Percentiles rank a stretch among this genome's conserved stretches.
phyloP scores from a whole-genome alignment of 208 protist genomes.

The Wallacemonas sp. region DNA sequence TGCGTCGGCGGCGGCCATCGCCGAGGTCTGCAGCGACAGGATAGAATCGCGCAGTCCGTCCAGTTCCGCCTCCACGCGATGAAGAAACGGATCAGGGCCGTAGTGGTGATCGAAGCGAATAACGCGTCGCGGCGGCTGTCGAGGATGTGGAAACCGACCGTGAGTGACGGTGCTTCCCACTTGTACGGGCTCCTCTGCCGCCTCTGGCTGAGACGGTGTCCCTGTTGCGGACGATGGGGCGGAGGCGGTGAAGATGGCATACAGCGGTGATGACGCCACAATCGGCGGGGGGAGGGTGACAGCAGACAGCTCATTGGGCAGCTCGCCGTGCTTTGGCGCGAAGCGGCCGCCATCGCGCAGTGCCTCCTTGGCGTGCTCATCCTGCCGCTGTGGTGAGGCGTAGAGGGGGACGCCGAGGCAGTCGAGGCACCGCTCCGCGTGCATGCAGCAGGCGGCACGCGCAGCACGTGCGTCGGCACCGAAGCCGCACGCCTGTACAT shows the following conservation, averaged over 20 bases:
- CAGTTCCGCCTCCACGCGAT: conserved; percentile 34
- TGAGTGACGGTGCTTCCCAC: conserved; percentile 8
- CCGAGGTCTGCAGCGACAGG: conserved; percentile 29
- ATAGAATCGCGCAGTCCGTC: conserved; percentile 39
- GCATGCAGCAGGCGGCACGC: conserved; percentile 46
- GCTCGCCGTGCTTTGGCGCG: conserved; percentile 42
- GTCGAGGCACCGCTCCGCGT: conserved; percentile 54
- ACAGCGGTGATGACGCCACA: not conserved
- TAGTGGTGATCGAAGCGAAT: conserved; percentile 40
- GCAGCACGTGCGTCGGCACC: conserved; percentile 27
- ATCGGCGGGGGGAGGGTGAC: conserved; percentile 38
- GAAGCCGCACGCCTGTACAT: conserved; percentile 39
- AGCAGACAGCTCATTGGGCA: conserved; percentile 25
- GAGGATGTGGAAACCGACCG: conserved; percentile 10
- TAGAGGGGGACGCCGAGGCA: conserved; percentile 44
- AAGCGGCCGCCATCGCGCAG: conserved; percentile 42
- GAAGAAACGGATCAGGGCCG: conserved; percentile 45
- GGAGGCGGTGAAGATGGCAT: not conserved
- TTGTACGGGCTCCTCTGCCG: too few species aligned
- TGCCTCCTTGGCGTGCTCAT: conserved; percentile 34
- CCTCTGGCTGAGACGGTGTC: not conserved
- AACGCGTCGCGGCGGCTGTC: conserved; percentile 18
- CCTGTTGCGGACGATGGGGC: not conserved
- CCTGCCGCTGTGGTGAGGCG: conserved; percentile 32
- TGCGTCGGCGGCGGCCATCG: conserved; percentile 18